Conservation (phyloP, 2,329 filamentous ascomycete species). For the Pseudocercospora pini-densiflorae region DNA sequence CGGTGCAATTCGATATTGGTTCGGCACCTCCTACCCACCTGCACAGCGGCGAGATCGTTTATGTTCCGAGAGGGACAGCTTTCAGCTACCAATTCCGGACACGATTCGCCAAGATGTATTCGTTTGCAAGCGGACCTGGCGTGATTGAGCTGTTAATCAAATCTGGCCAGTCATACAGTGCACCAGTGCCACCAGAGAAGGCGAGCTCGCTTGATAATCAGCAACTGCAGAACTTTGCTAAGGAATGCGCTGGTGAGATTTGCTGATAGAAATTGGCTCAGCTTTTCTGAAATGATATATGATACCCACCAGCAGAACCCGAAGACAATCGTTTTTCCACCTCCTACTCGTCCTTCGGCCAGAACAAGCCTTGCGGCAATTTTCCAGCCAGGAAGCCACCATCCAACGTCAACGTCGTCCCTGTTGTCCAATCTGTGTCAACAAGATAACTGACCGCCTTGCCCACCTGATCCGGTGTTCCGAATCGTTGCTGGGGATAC, state of each 20-base stretch:
- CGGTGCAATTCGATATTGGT: slow-evolving; percentile 48
- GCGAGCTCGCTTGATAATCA: slow-evolving; percentile 3
- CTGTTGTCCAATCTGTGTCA: slow-evolving; percentile 1
- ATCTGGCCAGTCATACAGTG: slow-evolving; percentile 28
- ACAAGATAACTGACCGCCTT: slow-evolving; percentile 6
- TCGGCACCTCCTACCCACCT: slow-evolving; percentile 42
- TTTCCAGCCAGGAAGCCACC: slow-evolving; percentile 1
- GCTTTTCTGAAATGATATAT: background rate
- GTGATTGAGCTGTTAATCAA: slow-evolving; percentile 51
- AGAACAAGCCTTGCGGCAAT: background rate
- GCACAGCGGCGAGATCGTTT: slow-evolving; percentile 54
- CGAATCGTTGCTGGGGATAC: background rate
- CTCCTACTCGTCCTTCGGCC: background rate
- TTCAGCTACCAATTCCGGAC: slow-evolving; percentile 53
- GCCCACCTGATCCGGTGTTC: slow-evolving; percentile 2
- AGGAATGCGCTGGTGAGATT: background rate
- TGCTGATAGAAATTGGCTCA: background rate
- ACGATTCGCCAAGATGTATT: slow-evolving; percentile 53
- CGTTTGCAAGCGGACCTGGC: slow-evolving; percentile 56
- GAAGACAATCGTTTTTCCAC: background rate
- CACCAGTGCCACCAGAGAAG: slow-evolving; percentile 32
- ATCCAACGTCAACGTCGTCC: background rate
- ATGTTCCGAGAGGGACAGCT: slow-evolving; percentile 53
- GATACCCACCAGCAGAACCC: background rate
- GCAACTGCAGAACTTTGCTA: background rate